Percentiles rank a stretch among this genome's conserved stretches.
Evolutionary conservation across 1,139 yeast species (phyloP).

Genomic region (Spencermartinsiella ligniputridi): DNA sequence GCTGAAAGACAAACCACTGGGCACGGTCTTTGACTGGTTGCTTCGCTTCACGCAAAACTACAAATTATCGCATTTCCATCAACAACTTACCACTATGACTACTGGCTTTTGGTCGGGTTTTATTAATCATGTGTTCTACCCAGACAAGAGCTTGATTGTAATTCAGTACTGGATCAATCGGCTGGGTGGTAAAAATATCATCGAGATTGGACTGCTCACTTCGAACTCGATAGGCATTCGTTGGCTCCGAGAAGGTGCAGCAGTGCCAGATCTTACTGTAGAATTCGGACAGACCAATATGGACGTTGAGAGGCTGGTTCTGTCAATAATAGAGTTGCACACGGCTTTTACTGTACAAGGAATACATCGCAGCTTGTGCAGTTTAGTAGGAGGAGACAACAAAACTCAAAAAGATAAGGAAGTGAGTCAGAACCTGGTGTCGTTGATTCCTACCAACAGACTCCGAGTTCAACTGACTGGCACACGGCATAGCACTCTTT

Average conservation of each 20-base stretch:
- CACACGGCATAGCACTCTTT: conserved; percentile 23
- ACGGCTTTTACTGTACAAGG: conserved; percentile 25
- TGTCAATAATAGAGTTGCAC: conserved; percentile 28
- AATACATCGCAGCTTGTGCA: conserved; percentile 19
- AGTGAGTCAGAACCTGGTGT: conserved; percentile 1
- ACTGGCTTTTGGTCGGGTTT: conserved; percentile 63
- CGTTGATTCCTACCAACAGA: conserved; percentile 10
- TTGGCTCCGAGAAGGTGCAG: conserved; percentile 62
- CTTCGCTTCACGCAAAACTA: conserved; percentile 69
- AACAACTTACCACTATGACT: conserved; percentile 55
- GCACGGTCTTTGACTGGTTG: conserved; percentile 61
- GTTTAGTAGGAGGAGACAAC: not conserved
- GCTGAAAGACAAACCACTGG: conserved; percentile 49
- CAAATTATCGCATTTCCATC: conserved; percentile 65
- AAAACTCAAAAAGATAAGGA: not conserved
- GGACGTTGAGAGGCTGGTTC: conserved; percentile 29
- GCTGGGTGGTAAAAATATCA: conserved; percentile 44
- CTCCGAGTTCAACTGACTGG: conserved; percentile 26
- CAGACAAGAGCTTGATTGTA: conserved; percentile 56
- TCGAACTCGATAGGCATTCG: conserved; percentile 46
- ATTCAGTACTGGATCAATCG: conserved; percentile 60
- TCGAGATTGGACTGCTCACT: conserved; percentile 63
- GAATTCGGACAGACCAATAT: conserved; percentile 24
- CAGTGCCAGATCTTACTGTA: conserved; percentile 25
- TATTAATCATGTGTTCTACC: conserved; percentile 60